Conservation (phyloP, 305 asterid genomes). For the Solanum hybrid region DNA sequence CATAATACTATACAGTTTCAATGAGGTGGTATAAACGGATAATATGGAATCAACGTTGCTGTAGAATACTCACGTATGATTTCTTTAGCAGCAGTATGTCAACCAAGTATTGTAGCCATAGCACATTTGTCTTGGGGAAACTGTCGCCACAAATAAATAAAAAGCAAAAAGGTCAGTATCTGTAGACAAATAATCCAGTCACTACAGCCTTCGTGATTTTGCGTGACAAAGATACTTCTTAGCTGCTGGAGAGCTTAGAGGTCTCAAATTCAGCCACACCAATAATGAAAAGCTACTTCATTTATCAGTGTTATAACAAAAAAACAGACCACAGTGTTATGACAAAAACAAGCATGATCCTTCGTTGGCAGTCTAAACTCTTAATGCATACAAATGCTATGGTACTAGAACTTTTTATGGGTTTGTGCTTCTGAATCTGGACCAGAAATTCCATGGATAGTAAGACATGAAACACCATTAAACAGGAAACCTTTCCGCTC, state of each 20-base stretch:
- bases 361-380: background rate
- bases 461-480: background rate
- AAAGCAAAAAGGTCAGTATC: background rate
- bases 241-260: background rate
- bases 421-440: background rate
- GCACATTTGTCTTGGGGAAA: slow-evolving; percentile 84
- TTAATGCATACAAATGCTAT: background rate
- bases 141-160: slow-evolving; percentile 25
- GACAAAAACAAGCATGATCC: background rate
- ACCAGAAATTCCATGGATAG: background rate
- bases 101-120: slow-evolving; percentile 88
- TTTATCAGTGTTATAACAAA: background rate
- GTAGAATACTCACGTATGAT: slow-evolving; percentile 56
- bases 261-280: background rate
- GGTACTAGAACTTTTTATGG: background rate
- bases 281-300: background rate
- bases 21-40: background rate
- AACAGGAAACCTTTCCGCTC: background rate
- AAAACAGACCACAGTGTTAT: background rate
- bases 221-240: background rate
- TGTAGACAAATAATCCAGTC: background rate
- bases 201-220: background rate
- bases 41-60: background rate
- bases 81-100: slow-evolving; percentile 72
- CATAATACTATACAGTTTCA: background rate